Evolutionary conservation across 108 stramenopile genomes (phyloP).

Genomic region (Skeletonema potamos): DNA sequence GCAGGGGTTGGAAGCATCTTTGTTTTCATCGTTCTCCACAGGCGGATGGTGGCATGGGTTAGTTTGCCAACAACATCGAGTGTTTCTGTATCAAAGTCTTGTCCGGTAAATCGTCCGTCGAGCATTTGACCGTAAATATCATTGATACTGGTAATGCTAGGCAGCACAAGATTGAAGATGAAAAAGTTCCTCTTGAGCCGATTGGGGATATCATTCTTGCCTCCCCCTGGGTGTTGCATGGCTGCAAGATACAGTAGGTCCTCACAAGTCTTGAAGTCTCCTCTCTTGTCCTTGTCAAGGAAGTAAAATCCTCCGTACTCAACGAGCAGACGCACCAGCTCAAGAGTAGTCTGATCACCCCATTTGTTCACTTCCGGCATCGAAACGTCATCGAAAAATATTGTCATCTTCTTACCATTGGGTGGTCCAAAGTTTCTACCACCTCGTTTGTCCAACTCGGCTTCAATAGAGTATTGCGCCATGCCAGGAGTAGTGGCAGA

Average conservation of each 20-base stretch:
- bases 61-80: conserved; percentile 63
- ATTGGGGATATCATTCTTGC: conserved; percentile 91
- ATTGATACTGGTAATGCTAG: conserved; percentile 88
- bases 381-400: conserved; percentile 89
- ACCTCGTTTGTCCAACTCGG: conserved; percentile 90
- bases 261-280: conserved; percentile 90
- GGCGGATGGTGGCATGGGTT: conserved; percentile 76
- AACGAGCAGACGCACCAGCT: conserved; percentile 82
- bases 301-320: conserved; percentile 89
- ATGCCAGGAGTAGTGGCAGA: conserved; percentile 88
- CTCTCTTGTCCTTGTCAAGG: conserved; percentile 92
- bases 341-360: conserved; percentile 92
- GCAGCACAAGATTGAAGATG: conserved; percentile 89
- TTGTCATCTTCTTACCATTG: conserved; percentile 90
- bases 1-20: conserved; percentile 92
- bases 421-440: conserved; percentile 91
- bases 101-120: conserved; percentile 63
- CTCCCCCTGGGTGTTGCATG: conserved; percentile 91
- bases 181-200: conserved; percentile 92
- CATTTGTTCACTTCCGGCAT: conserved; percentile 94
- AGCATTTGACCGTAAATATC: conserved; percentile 95
- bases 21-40: conserved; percentile 82
- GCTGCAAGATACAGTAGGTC: conserved; percentile 86
- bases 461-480: conserved; percentile 87
- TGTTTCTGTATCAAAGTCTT: conserved; percentile 57